phyloP scores from a whole-genome alignment of 441 rosid species.

The Francoa sonchifolia region DNA sequence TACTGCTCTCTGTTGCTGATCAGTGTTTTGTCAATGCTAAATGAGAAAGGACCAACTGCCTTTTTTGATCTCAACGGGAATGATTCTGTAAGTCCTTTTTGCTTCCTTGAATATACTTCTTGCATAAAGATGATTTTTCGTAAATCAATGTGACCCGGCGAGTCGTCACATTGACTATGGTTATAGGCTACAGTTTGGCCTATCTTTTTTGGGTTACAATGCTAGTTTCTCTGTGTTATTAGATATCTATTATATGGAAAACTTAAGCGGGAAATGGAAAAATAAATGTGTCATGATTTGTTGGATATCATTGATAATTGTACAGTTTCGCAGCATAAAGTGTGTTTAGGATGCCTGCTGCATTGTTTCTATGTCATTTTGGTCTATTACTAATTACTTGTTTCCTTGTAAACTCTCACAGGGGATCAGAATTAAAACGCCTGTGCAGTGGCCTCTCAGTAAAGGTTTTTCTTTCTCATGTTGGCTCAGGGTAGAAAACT shows the following conservation, averaged over 20 bases:
- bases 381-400: conserved; percentile 1
- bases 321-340: too few species aligned
- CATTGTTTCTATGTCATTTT: neutral
- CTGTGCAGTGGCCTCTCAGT: conserved; percentile 87
- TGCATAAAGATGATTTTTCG: too few species aligned
- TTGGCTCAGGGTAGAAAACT: conserved; percentile 95
- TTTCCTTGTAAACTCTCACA: conserved; percentile 18
- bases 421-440: conserved; percentile 84
- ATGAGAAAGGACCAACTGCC: conserved; percentile 97
- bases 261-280: too few species aligned
- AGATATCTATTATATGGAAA: too few species aligned
- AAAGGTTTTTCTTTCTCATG: conserved; percentile 97
- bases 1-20: conserved; percentile 76
- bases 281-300: too few species aligned
- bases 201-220: too few species aligned
- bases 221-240: too few species aligned
- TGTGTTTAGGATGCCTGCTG: neutral
- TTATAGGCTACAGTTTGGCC: too few species aligned
- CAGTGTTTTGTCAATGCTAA: conserved; percentile 84
- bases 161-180: too few species aligned
- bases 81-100: conserved; percentile 72
- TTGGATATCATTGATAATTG: too few species aligned
- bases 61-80: conserved; percentile 87
- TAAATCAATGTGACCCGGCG: too few species aligned
- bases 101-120: conserved; percentile 4